Conservation (phyloP, 176 grass and related monocot genomes). For the Hsuehochloa calcarea region DNA sequence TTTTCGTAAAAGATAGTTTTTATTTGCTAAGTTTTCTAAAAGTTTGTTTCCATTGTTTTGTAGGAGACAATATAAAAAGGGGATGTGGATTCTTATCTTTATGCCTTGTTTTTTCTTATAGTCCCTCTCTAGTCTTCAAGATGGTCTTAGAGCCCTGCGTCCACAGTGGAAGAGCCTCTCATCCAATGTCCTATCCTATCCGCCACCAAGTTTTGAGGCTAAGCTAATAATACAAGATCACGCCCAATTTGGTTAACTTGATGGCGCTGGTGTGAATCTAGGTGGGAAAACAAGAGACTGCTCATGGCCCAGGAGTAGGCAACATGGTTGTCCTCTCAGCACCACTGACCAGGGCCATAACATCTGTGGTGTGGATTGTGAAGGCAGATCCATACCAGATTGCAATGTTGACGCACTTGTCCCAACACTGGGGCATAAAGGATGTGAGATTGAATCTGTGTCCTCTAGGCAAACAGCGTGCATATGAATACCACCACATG, state of each 20-base stretch:
- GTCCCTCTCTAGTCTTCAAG: not conserved
- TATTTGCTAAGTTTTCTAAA: not conserved
- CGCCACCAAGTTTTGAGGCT: not conserved
- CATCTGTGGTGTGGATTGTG: not conserved
- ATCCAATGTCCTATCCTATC: not conserved
- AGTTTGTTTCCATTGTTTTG: not conserved
- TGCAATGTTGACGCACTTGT: not conserved
- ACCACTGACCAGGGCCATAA: not conserved
- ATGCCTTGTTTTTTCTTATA: not conserved
- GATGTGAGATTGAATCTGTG: no score
- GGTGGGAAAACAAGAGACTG: not conserved
- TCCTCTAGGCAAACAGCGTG: no score
- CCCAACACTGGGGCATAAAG: not conserved
- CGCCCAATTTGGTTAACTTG: not conserved
- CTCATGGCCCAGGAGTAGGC: not conserved
- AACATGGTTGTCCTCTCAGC: not conserved
- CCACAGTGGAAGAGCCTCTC: not conserved
- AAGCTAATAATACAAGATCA: not conserved
- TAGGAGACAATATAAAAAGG: no score
- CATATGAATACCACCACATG: no score
- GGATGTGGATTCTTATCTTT: no score
- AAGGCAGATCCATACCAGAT: not conserved
- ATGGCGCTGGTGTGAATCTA: not conserved
- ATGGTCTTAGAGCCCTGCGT: not conserved
- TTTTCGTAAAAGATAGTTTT: conserved; percentile 2